Conservation (phyloP, 306 rosid genomes). For the Abrus precatorius region DNA sequence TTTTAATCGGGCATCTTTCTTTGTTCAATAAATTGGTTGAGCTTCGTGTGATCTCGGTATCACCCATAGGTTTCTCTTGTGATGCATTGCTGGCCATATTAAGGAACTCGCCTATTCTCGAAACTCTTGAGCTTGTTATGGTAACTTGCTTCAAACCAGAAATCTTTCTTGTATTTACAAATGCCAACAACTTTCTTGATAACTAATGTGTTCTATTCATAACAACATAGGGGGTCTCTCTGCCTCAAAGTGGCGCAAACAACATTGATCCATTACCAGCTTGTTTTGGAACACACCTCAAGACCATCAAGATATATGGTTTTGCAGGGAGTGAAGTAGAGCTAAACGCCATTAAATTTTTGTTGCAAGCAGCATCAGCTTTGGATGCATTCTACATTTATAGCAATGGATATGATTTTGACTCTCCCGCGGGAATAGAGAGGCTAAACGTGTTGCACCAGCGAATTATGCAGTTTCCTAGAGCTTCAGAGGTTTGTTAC, state of each 20-base stretch:
- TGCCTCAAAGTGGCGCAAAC: background rate
- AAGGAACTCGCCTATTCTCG: background rate
- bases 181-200: background rate
- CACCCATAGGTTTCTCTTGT: background rate
- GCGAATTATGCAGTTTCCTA: background rate
- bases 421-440: background rate
- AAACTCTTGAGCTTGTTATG: slow-evolving; percentile 6
- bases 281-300: slow-evolving; percentile 6
- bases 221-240: background rate
- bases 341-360: slow-evolving; percentile 18
- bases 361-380: background rate
- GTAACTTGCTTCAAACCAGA: slow-evolving; percentile 13
- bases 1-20: background rate
- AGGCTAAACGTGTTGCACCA: background rate
- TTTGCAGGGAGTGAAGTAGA: slow-evolving; percentile 6
- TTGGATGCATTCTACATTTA: slow-evolving; percentile 14
- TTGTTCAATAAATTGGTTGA: background rate
- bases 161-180: background rate
- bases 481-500: background rate
- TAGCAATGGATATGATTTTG: background rate
- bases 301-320: background rate
- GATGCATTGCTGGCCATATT: background rate
- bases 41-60: background rate
- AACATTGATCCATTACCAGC: background rate
- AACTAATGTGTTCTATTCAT: background rate